Evolutionary conservation across 805 yeast genomes (phyloP), one percentile per base, ranked within the genome.

Genomic region (Lachancea waltii): DNA sequence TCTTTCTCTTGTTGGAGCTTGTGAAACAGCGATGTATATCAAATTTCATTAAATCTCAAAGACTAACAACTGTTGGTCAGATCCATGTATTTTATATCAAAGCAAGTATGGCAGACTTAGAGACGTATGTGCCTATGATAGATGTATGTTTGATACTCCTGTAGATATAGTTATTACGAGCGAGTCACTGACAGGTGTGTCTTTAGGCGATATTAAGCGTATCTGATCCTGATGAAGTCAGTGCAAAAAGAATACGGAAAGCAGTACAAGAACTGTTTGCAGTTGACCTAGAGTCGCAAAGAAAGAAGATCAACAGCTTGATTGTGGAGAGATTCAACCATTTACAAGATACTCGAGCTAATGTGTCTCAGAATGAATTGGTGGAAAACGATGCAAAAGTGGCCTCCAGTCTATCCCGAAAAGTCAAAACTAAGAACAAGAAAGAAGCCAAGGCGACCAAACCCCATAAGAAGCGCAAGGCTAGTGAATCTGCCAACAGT

Each of bases 121-220:
- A 58, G 5, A 62, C 69, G 42, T 79, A 72, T 46, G 59, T 69
- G 5, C 81, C 85, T 3, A 76, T 80, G 45, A 78, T 81, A 25
- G 87, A 81, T 54, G 83, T 73, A 57, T 45, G 77, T 23, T 23
- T 5, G 26, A 23, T 11, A 7, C 10, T 11, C 13, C 26, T 23
- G 26, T 13, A 23, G 26, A 11, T 7, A 11, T 23, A n/a, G n/a
- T n/a, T n/a, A n/a, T n/a, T n/a, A n/a, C n/a, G n/a, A n/a, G n/a
- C n/a, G n/a, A n/a, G n/a, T n/a, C n/a, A n/a, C n/a, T n/a, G n/a
- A n/a, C n/a, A n/a, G n/a, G n/a, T n/a, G n/a, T n/a, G n/a, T n/a
- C n/a, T n/a, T n/a, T 30, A 77, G 83, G 86, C 94, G 1, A 82
- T 85, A 8, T 60, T 85, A 25, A 65, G 79, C 35, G 87, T 76